phyloP scores from a whole-genome alignment of 306 rosid genomes.

The Lithocarpus polystachyus region DNA sequence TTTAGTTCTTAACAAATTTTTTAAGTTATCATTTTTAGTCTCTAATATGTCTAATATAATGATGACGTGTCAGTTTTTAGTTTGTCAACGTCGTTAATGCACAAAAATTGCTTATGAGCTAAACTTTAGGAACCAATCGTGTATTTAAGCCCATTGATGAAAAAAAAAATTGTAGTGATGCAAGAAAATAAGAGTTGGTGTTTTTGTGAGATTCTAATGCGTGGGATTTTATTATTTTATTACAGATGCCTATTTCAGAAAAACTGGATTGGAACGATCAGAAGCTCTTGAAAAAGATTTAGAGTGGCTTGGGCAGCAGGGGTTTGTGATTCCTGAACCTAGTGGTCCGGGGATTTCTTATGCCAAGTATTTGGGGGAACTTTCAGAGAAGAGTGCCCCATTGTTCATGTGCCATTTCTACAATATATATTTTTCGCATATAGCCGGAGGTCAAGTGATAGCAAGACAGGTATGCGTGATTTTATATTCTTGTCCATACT shows the following conservation, averaged over 20 bases:
- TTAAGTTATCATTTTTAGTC: too few species aligned
- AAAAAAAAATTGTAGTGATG: not conserved
- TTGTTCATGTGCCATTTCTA: constrained; percentile 81
- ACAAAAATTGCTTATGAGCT: too few species aligned
- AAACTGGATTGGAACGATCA: constrained; percentile 82
- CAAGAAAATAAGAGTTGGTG: not conserved
- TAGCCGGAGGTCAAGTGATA: constrained; percentile 80
- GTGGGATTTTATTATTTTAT: constrained; percentile 6
- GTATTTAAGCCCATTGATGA: not conserved
- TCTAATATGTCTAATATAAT: too few species aligned
- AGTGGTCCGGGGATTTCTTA: constrained; percentile 64
- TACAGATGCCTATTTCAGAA: constrained; percentile 74
- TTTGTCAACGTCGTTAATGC: too few species aligned
- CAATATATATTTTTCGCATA: constrained; percentile 74
- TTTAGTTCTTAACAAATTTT: too few species aligned
- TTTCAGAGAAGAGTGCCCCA: constrained; percentile 61
- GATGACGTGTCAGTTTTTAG: too few species aligned
- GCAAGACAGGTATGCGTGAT: constrained; percentile 48
- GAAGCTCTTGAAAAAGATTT: constrained; percentile 56
- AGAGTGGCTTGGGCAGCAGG: constrained; percentile 59
- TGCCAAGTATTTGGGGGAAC: constrained; percentile 61
- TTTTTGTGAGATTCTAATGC: not conserved
- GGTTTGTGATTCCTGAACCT: constrained; percentile 54
- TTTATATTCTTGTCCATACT: not conserved
- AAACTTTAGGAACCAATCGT: too few species aligned